phyloP scores from a whole-genome alignment of 768 basidiomycete genomes.

The Cyclocybe aegerita region DNA sequence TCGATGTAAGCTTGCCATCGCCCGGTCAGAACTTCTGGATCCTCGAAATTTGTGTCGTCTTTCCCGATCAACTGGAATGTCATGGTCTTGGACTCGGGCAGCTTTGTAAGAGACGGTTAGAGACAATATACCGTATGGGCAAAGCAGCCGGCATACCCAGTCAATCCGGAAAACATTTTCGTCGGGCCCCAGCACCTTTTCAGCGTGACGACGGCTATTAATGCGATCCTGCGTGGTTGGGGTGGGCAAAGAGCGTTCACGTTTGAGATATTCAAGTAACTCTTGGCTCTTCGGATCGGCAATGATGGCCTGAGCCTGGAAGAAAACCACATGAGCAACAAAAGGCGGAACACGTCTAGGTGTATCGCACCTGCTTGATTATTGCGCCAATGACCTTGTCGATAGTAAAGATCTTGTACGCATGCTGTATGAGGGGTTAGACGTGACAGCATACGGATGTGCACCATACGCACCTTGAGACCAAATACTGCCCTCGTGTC shows the following conservation, averaged over 20 bases:
- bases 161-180: constrained; percentile 80
- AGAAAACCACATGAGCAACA: background rate
- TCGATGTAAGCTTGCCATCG: constrained; percentile 83
- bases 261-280: constrained; percentile 66
- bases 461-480: constrained; percentile 49
- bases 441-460: background rate
- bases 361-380: constrained; percentile 73
- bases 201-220: constrained; percentile 63
- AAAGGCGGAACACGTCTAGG: background rate
- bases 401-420: constrained; percentile 89
- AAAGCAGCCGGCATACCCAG: constrained; percentile 52
- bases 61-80: constrained; percentile 79
- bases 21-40: constrained; percentile 72
- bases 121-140: background rate
- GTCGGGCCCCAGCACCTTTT: constrained; percentile 71
- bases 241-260: constrained; percentile 55
- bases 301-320: constrained; percentile 65
- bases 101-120: constrained; percentile 32
- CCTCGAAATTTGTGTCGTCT: constrained; percentile 73
- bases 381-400: constrained; percentile 88
- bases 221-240: constrained; percentile 74
- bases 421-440: constrained; percentile 42
- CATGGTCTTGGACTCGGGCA: constrained; percentile 63
- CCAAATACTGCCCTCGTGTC: constrained; percentile 87
- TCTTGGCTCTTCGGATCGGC: constrained; percentile 71